Conservation (phyloP, 1,284 basidiomycete species). For the Grifola frondosa region DNA sequence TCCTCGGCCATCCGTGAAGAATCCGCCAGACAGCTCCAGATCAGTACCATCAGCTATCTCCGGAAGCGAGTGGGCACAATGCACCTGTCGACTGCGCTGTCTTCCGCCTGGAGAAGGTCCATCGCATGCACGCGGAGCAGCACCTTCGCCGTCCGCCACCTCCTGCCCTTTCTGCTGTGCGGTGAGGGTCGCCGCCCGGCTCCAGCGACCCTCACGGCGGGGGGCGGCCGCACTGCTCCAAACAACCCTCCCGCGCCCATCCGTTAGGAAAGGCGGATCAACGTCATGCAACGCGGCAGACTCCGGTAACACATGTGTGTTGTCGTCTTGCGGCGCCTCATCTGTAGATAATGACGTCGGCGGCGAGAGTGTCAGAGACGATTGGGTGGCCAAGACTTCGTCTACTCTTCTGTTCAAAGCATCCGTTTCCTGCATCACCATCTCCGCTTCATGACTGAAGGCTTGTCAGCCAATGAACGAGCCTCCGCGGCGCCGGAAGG, state of each 20-base stretch:
- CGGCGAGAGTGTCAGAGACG: background rate
- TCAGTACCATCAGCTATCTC: constrained; percentile 8
- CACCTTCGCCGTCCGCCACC: constrained; percentile 6
- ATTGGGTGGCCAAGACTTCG: background rate
- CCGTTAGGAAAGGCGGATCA: constrained; percentile 60
- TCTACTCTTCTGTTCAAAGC: background rate
- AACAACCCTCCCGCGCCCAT: constrained; percentile 52
- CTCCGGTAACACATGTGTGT: background rate
- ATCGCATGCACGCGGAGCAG: background rate
- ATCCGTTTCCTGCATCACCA: background rate
- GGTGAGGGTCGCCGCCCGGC: constrained; percentile 9
- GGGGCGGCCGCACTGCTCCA: constrained; percentile 44
- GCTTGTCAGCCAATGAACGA: background rate
- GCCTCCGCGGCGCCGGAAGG: background rate
- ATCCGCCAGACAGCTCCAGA: constrained; percentile 4
- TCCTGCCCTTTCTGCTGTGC: constrained; percentile 12
- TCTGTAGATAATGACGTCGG: background rate
- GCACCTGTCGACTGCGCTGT: constrained; percentile 9
- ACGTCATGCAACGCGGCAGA: constrained; percentile 27
- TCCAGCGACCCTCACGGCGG: constrained; percentile 19
- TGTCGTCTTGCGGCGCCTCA: background rate
- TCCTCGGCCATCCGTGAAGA: constrained; percentile 20
- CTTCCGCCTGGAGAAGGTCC: constrained; percentile 5
- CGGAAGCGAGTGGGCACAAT: constrained; percentile 1
- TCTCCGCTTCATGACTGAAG: background rate